phyloP scores from a whole-genome alignment of 2,329 filamentous ascomycete genomes.

The Claviceps purpurea region DNA sequence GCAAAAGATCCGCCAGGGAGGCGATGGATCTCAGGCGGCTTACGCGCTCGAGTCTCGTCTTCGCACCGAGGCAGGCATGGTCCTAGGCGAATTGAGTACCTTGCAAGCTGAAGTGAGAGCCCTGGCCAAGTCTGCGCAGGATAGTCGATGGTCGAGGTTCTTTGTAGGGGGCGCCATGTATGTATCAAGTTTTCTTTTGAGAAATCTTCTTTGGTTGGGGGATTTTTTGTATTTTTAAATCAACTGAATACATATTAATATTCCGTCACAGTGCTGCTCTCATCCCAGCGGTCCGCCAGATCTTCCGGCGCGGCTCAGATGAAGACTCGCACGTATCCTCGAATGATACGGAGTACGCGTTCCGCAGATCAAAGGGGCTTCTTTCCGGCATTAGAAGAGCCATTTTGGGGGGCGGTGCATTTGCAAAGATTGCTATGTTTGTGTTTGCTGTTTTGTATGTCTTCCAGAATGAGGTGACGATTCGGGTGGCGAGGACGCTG shows the following conservation, averaged over 20 bases:
- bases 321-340: constrained; percentile 23
- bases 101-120: constrained; percentile 31
- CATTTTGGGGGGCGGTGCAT: constrained; percentile 27
- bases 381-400: constrained; percentile 34
- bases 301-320: constrained; percentile 33
- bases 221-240: no score
- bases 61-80: constrained; percentile 26
- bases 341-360: constrained; percentile 46
- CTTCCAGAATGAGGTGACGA: constrained; percentile 44
- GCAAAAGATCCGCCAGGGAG: constrained; percentile 16
- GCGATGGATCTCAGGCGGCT: constrained; percentile 15
- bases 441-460: constrained; percentile 45
- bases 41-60: constrained; percentile 30
- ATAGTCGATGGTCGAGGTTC: constrained; percentile 38
- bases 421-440: constrained; percentile 39
- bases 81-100: constrained; percentile 30
- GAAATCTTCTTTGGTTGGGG: background rate
- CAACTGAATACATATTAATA: no score
- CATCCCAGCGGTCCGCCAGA: constrained; percentile 35
- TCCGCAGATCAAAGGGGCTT: constrained; percentile 35
- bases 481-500: constrained; percentile 40
- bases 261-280: constrained; percentile 28
- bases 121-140: constrained; percentile 30
- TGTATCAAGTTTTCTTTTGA: constrained; percentile 12
- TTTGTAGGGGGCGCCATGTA: constrained; percentile 38